These are phyloP conservation scores for Quercus phellos DNA, from an alignment of 331 rosid genomes.

Conservation along the genomic window DNA sequence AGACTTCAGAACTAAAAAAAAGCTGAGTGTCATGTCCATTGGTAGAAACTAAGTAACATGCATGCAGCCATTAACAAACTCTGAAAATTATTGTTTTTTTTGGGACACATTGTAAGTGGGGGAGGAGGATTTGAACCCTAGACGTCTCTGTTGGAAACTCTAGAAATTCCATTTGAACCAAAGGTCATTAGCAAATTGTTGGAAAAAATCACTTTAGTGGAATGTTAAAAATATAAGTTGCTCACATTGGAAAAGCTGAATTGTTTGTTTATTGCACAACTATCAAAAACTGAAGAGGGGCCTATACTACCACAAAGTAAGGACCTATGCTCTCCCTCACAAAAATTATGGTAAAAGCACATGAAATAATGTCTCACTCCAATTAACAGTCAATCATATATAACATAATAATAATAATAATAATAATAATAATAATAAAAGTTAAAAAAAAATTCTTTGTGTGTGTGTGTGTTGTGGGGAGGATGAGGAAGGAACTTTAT, in stretches of 20 bases:
- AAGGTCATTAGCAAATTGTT: too few relatives aligned
- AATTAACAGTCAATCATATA: not conserved
- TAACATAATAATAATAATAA: not conserved
- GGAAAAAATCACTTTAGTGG: too few relatives aligned
- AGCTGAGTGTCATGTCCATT: not conserved
- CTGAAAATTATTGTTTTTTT: not conserved
- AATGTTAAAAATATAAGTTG: too few relatives aligned
- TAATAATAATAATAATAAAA: too few relatives aligned
- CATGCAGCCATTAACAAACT: not conserved
- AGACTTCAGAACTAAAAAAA: not conserved
- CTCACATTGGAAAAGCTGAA: not conserved
- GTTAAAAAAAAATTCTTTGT: too few relatives aligned
- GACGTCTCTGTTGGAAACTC: too few relatives aligned
- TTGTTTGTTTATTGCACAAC: not conserved
- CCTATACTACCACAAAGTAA: not conserved
- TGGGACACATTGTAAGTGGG: too few relatives aligned
- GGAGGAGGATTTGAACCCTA: too few relatives aligned
- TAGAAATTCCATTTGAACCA: too few relatives aligned
- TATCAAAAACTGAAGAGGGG: not conserved
- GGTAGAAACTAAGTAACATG: not conserved
- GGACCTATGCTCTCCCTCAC: not conserved
- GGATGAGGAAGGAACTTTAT: not conserved
- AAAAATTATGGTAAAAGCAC: not conserved
- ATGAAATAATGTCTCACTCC: not conserved
- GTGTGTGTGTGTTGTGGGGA: too few relatives aligned